phyloP scores from a whole-genome alignment of 345 rosid species.

The Brassica napus region DNA sequence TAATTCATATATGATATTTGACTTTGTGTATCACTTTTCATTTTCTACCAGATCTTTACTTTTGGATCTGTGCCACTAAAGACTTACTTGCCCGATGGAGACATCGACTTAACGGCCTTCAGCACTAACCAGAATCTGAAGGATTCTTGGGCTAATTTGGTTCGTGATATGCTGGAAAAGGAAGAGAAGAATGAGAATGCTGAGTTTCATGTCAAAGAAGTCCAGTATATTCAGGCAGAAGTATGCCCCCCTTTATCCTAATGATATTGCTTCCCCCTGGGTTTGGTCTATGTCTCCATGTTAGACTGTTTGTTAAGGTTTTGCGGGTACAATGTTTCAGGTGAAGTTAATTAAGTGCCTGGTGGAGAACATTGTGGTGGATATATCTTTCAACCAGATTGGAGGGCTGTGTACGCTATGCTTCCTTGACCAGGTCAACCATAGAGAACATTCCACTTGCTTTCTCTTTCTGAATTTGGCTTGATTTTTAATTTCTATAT shows the following conservation, averaged over 20 bases:
- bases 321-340: conserved; percentile 45
- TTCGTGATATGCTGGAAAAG: conserved; percentile 82
- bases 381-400: conserved; percentile 95
- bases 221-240: conserved; percentile 98
- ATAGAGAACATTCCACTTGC: neutral
- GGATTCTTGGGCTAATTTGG: conserved; percentile 96
- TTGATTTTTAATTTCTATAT: conserved; percentile 3
- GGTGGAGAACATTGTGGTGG: conserved; percentile 97
- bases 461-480: conserved; percentile 19
- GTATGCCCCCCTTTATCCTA: conserved; percentile 44
- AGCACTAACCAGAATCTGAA: conserved; percentile 64
- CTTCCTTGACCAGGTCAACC: conserved; percentile 85
- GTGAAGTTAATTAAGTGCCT: conserved; percentile 96
- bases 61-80: conserved; percentile 98
- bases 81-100: conserved; percentile 99
- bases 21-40: conserved; percentile 2
- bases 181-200: conserved; percentile 94
- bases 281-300: neutral
- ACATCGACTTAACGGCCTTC: conserved; percentile 86
- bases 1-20: neutral
- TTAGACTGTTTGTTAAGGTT: neutral
- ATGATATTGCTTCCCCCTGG: neutral
- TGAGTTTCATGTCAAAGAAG: conserved; percentile 88
- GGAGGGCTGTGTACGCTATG: conserved; percentile 99
- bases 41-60: conserved; percentile 64